Base-by-base conservation (phyloP, 2,329 filamentous ascomycete species). In the Monosporascus sp. region DNA sequence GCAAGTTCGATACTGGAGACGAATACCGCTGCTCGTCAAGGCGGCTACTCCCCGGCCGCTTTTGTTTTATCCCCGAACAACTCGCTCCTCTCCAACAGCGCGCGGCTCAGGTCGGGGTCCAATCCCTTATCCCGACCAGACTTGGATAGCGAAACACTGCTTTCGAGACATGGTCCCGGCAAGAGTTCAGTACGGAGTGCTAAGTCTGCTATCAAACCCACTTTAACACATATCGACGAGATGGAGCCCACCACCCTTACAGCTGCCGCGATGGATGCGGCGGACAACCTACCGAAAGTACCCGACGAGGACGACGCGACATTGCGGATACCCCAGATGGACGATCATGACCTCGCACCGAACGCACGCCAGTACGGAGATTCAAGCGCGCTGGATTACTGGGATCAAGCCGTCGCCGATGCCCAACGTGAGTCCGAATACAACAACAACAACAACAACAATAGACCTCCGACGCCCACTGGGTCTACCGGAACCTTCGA, bases 21-120 rank as follows among this genome's bases (percentile, higher is more conserved):
- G 37, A 90, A 89, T 66, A 83, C 71, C 57, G 77, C 81, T 34
- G 86, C 87, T 14, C 78, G 87, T 48, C 80, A 82, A 66, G 86
- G 86, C 27, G 86, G 86, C 31, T 90, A 88, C 69, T 88, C 86
- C 24, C 85, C 86, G 1, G 82, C 76, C 38, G 86, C 78, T 20
- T 88, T 82, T 69, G 73, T 90, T 57, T 84, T 87, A 71, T 88
- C 85, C 43, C 86, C 87, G 0, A 80, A 76, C 44, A 78, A 83
- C 37, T 88, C 86, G 3, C 68, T 87, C 34, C 70, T 80, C 17
- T 83, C 81, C 4, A 77, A 76, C 58, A 52, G 58, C 36, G 59
- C 64, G 5, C 75, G 78, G 26, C 71, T 80, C 41, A 76, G 80
- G 51, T 82, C 81, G n/a, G 76, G 73, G 27, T 85, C 82, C 55